Conservation (phyloP, 1,139 yeast species). For the Magnusiomyces sp. region DNA sequence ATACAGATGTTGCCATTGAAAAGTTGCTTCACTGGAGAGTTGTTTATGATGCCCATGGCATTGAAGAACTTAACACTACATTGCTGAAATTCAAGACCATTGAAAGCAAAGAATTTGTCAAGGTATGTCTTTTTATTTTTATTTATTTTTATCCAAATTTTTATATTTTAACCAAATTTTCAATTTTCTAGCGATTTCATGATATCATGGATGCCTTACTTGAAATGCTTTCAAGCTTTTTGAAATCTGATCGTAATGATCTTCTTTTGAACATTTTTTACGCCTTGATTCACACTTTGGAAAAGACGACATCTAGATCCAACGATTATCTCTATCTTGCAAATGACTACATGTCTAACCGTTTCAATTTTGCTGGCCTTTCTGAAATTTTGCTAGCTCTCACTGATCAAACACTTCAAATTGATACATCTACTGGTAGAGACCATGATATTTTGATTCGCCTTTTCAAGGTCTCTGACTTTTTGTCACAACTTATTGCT, state of each 20-base stretch:
- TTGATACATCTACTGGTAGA: constrained; percentile 18
- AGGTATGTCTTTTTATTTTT: neutral
- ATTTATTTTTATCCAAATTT: neutral
- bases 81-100: constrained; percentile 21
- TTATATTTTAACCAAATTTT: neutral
- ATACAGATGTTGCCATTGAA: constrained; percentile 51
- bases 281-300: constrained; percentile 25
- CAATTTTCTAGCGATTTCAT: constrained; percentile 20
- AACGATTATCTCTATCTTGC: constrained; percentile 23
- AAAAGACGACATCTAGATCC: constrained; percentile 23
- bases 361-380: constrained; percentile 26
- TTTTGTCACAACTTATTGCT: constrained; percentile 23
- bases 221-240: constrained; percentile 26
- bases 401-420: constrained; percentile 18
- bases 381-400: constrained; percentile 21
- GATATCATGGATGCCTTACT: constrained; percentile 38
- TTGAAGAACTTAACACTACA: constrained; percentile 28
- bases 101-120: constrained; percentile 23
- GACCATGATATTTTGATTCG: constrained; percentile 19
- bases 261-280: constrained; percentile 24
- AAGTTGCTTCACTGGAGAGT: constrained; percentile 50
- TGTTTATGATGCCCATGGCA: constrained; percentile 32
- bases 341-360: constrained; percentile 22
- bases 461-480: constrained; percentile 23
- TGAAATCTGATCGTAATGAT: constrained; percentile 20